These are phyloP conservation scores for Leccinum proliferum DNA, from an alignment of 1,284 basidiomycete genomes.

Conservation along the genomic window DNA sequence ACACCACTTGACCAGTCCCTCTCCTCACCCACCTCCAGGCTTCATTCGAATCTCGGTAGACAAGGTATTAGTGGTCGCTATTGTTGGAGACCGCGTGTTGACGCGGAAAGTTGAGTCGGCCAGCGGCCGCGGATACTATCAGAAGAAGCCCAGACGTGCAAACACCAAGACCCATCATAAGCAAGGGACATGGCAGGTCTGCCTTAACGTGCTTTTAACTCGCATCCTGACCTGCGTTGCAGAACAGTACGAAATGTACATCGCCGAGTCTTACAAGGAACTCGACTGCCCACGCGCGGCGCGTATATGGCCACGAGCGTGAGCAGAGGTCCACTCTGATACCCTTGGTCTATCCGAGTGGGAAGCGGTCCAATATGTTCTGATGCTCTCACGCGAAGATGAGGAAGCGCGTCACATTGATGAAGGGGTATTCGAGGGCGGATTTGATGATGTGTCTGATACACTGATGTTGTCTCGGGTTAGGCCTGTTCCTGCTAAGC, in stretches of 20 bases:
- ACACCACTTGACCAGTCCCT: slow-evolving; percentile 47
- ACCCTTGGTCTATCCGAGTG: slow-evolving; percentile 68
- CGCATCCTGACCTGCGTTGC: background rate
- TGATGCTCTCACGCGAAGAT: slow-evolving; percentile 86
- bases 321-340: slow-evolving; percentile 55
- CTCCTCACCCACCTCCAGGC: slow-evolving; percentile 33
- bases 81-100: slow-evolving; percentile 59
- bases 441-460: slow-evolving; percentile 44
- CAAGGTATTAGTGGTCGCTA: slow-evolving; percentile 57
- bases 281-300: slow-evolving; percentile 37
- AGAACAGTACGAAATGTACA: slow-evolving; percentile 65
- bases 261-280: slow-evolving; percentile 52
- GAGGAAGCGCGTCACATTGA: slow-evolving; percentile 36
- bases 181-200: slow-evolving; percentile 25
- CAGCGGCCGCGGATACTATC: slow-evolving; percentile 9
- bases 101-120: slow-evolving; percentile 63
- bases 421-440: slow-evolving; percentile 53
- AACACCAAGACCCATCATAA: slow-evolving; percentile 19
- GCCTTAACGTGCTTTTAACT: background rate
- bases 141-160: slow-evolving; percentile 18
- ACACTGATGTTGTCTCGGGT: slow-evolving; percentile 5
- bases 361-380: slow-evolving; percentile 70
- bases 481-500: slow-evolving; percentile 5
- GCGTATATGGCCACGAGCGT: slow-evolving; percentile 42
- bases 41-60: slow-evolving; percentile 64